Evolutionary conservation across 345 rosid species (phyloP).

Genomic region (Turritis glabra): DNA sequence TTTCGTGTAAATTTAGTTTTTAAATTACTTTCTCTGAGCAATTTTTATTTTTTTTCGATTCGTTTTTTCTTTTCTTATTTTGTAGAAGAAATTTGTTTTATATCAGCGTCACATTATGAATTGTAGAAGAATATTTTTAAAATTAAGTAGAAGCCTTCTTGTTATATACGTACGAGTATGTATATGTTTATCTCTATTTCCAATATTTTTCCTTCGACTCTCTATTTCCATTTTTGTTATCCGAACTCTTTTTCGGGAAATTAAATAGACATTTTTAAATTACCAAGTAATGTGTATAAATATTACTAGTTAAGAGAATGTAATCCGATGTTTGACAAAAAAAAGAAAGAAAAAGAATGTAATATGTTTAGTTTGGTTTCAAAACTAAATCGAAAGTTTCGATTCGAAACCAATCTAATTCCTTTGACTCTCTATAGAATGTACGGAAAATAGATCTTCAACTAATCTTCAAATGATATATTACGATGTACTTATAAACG

Average conservation of each 20-base stretch:
- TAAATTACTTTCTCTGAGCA: not conserved
- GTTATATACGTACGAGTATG: not conserved
- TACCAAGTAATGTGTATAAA: too few relatives aligned
- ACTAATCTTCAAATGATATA: not conserved
- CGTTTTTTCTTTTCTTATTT: not conserved
- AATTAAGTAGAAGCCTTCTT: slow-evolving; percentile 2
- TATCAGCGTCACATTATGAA: not conserved
- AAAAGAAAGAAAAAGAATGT: too few relatives aligned
- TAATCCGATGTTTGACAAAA: too few relatives aligned
- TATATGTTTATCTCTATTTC: not conserved
- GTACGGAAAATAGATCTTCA: not conserved
- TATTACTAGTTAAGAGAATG: too few relatives aligned
- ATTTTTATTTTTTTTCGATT: not conserved
- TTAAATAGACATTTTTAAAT: too few relatives aligned
- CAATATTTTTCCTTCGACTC: too few relatives aligned
- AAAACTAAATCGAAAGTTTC: not conserved
- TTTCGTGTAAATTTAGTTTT: slow-evolving; percentile 10
- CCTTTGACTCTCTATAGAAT: too few relatives aligned
- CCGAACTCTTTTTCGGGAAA: too few relatives aligned
- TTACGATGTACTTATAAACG: not conserved
- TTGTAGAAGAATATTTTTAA: not conserved
- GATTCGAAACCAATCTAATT: too few relatives aligned
- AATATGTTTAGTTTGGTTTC: too few relatives aligned
- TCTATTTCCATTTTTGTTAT: too few relatives aligned
- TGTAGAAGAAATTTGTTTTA: slow-evolving; percentile 11